Percentiles rank a stretch among this genome's conserved stretches.
These are phyloP conservation scores for Nannochloropsis granulata DNA, from an alignment of 108 stramenopile genomes.

Conservation along the genomic window DNA sequence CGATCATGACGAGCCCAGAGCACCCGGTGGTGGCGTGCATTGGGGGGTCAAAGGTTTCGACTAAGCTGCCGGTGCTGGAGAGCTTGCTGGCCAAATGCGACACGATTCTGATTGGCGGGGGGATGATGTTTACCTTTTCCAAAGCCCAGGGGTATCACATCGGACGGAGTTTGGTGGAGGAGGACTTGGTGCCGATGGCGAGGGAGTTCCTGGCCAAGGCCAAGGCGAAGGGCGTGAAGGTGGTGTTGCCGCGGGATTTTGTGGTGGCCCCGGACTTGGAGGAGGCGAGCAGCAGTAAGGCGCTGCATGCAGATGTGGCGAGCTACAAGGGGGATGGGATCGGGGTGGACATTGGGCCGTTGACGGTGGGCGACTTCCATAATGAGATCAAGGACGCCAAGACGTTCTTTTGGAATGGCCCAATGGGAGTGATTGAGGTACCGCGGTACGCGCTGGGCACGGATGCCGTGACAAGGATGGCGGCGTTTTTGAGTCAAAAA, in stretches of 20 bases:
- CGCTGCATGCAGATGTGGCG: not conserved
- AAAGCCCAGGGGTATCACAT: slow-evolving; percentile 32
- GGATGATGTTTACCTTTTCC: slow-evolving; percentile 98
- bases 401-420: not conserved
- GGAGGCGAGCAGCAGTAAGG: not conserved
- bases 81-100: slow-evolving; percentile 88
- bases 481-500: not conserved
- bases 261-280: slow-evolving; percentile 62
- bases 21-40: slow-evolving; percentile 56
- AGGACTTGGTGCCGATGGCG: slow-evolving; percentile 19
- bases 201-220: slow-evolving; percentile 63
- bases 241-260: slow-evolving; percentile 81
- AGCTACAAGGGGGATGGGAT: not conserved
- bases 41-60: slow-evolving; percentile 87
- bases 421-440: not conserved
- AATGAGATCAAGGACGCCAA: not conserved
- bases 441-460: not conserved
- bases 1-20: not conserved
- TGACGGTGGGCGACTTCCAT: not conserved
- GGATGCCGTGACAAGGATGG: not conserved
- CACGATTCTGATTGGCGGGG: slow-evolving; percentile 71
- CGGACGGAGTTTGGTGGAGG: slow-evolving; percentile 47
- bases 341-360: not conserved
- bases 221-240: slow-evolving; percentile 79
- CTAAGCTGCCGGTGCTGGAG: slow-evolving; percentile 72